Conservation (phyloP, 805 yeast genomes). For the Metschnikowia proteae region DNA sequence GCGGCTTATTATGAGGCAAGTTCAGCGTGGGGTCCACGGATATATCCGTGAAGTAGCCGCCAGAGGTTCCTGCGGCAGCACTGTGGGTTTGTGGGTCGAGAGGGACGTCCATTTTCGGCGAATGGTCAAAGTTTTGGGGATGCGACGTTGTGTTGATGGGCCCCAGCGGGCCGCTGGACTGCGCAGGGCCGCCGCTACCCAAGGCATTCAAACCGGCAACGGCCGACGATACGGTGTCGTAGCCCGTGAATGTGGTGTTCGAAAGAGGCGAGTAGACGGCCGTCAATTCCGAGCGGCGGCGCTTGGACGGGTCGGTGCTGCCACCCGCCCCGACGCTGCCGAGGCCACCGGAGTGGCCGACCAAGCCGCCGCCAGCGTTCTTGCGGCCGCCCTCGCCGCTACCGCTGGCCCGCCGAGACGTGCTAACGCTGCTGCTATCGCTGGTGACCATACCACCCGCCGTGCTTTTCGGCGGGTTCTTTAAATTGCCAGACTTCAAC, state of each 20-base stretch:
- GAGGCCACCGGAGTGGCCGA: background rate
- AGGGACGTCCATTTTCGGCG: conserved; percentile 26
- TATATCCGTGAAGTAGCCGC: conserved; percentile 44
- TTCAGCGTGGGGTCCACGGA: conserved; percentile 45
- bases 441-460: conserved; percentile 8
- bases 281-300: conserved; percentile 11
- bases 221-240: conserved; percentile 40
- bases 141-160: conserved; percentile 18
- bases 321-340: background rate
- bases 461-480: conserved; percentile 39
- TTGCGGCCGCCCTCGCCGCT: conserved; percentile 6
- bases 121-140: conserved; percentile 22
- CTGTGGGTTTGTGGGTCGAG: conserved; percentile 32
- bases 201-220: conserved; percentile 44
- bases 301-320: conserved; percentile 5
- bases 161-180: conserved; percentile 4
- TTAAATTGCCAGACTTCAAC: conserved; percentile 38
- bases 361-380: conserved; percentile 3
- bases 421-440: background rate
- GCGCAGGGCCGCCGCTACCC: conserved; percentile 19
- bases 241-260: conserved; percentile 37
- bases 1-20: conserved; percentile 40
- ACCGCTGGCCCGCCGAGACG: conserved; percentile 7
- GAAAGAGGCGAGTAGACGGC: conserved; percentile 34
- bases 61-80: conserved; percentile 29